phyloP scores from a whole-genome alignment of 495 filamentous ascomycete species.

The Podospora didyma region DNA sequence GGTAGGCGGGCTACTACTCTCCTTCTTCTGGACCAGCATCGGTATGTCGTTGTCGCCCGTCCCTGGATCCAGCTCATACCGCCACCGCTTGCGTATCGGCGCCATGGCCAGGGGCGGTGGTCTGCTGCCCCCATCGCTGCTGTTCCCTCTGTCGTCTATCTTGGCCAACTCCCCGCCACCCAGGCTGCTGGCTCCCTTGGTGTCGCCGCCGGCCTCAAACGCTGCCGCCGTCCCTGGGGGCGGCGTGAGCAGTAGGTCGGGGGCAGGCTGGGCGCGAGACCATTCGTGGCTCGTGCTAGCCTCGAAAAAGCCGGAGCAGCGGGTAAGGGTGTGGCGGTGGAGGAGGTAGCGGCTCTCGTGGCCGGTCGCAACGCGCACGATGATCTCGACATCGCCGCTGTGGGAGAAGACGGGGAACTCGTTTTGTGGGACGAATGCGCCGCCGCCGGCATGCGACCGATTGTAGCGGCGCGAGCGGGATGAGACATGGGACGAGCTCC shows the following conservation, averaged over 20 bases:
- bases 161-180: slow-evolving; percentile 28
- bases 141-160: slow-evolving; percentile 21
- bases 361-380: slow-evolving; percentile 61
- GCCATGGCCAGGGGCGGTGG: slow-evolving; percentile 10
- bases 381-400: slow-evolving; percentile 85
- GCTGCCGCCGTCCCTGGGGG: slow-evolving; percentile 33
- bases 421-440: slow-evolving; percentile 68
- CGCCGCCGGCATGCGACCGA: slow-evolving; percentile 77
- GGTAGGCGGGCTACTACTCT: slow-evolving; percentile 19
- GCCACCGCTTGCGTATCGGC: slow-evolving; percentile 62
- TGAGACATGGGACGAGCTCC: slow-evolving; percentile 54
- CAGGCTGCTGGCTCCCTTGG: not conserved
- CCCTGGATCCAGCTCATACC: slow-evolving; percentile 81
- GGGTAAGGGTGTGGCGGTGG: slow-evolving; percentile 76
- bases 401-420: slow-evolving; percentile 90
- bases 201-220: slow-evolving; percentile 49
- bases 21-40: slow-evolving; percentile 81
- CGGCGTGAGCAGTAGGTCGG: slow-evolving; percentile 27
- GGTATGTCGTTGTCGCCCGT: slow-evolving; percentile 72
- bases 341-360: slow-evolving; percentile 81
- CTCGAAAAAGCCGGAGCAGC: slow-evolving; percentile 92
- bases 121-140: slow-evolving; percentile 10
- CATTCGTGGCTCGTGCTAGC: slow-evolving; percentile 84
- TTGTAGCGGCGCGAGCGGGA: slow-evolving; percentile 63
- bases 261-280: slow-evolving; percentile 51